Evolutionary conservation across 108 stramenopile genomes (phyloP), one percentile per base, ranked within the genome.

Genomic region (Nannochloropsis gaditana): DNA sequence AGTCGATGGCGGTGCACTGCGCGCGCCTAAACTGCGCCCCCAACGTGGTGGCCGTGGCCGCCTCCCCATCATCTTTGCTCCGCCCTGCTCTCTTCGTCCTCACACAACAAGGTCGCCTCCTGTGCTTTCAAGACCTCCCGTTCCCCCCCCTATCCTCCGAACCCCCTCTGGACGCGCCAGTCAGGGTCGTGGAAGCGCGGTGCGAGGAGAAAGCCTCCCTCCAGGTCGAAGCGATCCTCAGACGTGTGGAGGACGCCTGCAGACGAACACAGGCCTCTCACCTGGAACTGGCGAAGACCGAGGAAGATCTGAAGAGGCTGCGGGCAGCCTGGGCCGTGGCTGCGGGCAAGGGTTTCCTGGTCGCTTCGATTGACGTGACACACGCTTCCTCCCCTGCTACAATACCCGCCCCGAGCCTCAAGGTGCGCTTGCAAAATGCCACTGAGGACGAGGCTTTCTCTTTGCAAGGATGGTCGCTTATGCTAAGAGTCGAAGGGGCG

Each of bases 391-490:
- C 59, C 6, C n/a, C 59, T n/a, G 15, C 59, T n/a, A 15, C 59
- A n/a, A n/a, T n/a, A 3, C 59, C 59, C 4, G 2, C 59, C 59
- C 8, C 59, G 0, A 4, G 15, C n/a, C 59, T 73, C 3, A 73
- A 73, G n/a, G 59, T 73, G n/a, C 59, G 59, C 6, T n/a, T 73
- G 15, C 59, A 73, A 0, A 73, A 73, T n/a, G 19, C 59, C 59
- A 8, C 59, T 73, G 59, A 73, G n/a, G n/a, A 73, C 59, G 59
- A 73, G 59, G n/a, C 59, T 8, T 73, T 73, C 19, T n/a, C 59
- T 73, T 73, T 73, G n/a, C 59, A 73, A 8, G 59, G 59, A n/a
- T 73, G 59, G 59, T 73, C 59, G 59, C n/a, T 73, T 15, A 73
- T 73, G 4, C 19, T 73, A 3, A 1, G 59, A 4, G n/a, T 73